Evolutionary conservation across 2,329 filamentous ascomycete genomes (phyloP).

Genomic region (Epicoccum nigrum): DNA sequence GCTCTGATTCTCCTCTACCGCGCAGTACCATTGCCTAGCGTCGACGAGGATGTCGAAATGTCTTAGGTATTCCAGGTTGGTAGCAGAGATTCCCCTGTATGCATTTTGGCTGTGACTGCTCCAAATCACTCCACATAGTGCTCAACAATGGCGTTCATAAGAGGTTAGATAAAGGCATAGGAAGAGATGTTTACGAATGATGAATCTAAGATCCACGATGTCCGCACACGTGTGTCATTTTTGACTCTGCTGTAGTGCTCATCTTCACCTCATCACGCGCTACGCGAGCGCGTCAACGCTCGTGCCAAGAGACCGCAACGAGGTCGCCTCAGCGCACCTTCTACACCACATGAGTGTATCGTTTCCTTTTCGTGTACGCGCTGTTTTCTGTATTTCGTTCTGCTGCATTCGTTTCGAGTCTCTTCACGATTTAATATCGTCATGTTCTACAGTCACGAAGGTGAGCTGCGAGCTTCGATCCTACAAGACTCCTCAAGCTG

Average conservation of each 20-base stretch:
- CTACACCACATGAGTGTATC: neutral
- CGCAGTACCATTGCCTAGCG: constrained; percentile 70
- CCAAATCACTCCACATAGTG: constrained; percentile 14
- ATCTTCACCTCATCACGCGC: constrained; percentile 31
- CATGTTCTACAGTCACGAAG: constrained; percentile 98
- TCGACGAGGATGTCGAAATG: constrained; percentile 55
- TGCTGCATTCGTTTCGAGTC: constrained; percentile 3
- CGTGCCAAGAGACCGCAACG: constrained; percentile 12
- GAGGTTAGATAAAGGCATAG: constrained; percentile 28
- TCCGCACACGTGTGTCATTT: neutral
- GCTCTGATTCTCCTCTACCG: constrained; percentile 81
- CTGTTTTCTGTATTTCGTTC: constrained; percentile 8
- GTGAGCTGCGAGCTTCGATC: constrained; percentile 57
- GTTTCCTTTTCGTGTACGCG: neutral
- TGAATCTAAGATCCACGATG: constrained; percentile 21
- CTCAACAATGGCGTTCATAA: constrained; percentile 40
- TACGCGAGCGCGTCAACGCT: constrained; percentile 18
- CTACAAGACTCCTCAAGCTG: constrained; percentile 18
- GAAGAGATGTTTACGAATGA: constrained; percentile 26
- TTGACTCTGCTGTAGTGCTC: neutral
- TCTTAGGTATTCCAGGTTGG: constrained; percentile 21
- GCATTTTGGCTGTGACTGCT: constrained; percentile 20
- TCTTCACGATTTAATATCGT: constrained; percentile 24
- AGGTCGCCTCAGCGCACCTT: neutral
- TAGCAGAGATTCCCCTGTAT: constrained; percentile 4